These are phyloP conservation scores for Diphasiastrum complanatum DNA, from an alignment of 83 land plant species.

Conservation along the genomic window DNA sequence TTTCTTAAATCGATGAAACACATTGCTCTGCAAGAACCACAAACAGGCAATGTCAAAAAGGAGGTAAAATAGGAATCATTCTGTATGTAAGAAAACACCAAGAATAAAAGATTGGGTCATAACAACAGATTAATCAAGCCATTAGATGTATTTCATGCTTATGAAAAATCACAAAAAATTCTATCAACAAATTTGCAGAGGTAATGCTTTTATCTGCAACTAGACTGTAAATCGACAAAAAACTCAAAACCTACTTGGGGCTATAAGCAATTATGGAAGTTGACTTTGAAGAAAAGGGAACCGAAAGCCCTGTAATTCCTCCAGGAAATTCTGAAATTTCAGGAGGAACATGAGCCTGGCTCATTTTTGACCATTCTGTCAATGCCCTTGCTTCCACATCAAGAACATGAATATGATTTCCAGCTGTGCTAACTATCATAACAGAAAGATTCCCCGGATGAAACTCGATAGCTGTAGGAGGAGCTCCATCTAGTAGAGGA, in stretches of 20 bases:
- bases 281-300: slow-evolving; percentile 47
- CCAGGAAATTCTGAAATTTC: slow-evolving; percentile 86
- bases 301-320: slow-evolving; percentile 73
- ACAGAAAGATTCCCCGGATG: slow-evolving; percentile 54
- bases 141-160: no score
- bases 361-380: slow-evolving; percentile 77
- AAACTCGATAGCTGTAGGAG: slow-evolving; percentile 85
- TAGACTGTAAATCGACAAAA: not conserved
- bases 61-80: no score
- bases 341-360: slow-evolving; percentile 48
- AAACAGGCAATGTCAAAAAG: no score
- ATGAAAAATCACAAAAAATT: no score
- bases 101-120: no score
- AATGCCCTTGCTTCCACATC: slow-evolving; percentile 76
- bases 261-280: slow-evolving; percentile 73
- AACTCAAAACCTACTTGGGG: slow-evolving; percentile 50
- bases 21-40: slow-evolving; percentile 92
- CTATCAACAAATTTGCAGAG: no score
- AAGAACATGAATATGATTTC: slow-evolving; percentile 68
- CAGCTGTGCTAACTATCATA: slow-evolving; percentile 66
- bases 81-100: no score
- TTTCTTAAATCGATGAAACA: slow-evolving; percentile 80
- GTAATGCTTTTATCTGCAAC: no score
- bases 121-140: no score
- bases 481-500: slow-evolving; percentile 76